Evolutionary conservation across 345 rosid genomes (phyloP).

Genomic region (Geranium rotundifolium): DNA sequence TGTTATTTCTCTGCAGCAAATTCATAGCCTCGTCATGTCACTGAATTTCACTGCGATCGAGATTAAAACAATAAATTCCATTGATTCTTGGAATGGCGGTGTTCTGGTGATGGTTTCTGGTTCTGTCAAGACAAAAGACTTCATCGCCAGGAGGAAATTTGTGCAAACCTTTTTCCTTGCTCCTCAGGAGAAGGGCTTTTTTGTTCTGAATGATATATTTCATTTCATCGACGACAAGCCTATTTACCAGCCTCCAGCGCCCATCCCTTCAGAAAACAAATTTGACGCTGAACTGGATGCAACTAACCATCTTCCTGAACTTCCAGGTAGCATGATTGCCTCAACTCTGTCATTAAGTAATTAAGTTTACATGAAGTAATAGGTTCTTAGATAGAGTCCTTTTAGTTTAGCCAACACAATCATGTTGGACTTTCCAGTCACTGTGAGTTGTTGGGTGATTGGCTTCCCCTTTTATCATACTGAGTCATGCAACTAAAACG

Average conservation of each 20-base stretch:
- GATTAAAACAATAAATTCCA: constrained; percentile 86
- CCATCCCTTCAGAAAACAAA: constrained; percentile 35
- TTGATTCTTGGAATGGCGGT: constrained; percentile 77
- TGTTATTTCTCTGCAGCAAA: constrained; percentile 40
- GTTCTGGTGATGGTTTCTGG: constrained; percentile 81
- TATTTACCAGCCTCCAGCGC: constrained; percentile 38
- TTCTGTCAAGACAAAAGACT: constrained; percentile 65
- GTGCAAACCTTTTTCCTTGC: constrained; percentile 88
- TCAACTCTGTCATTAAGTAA: too few species aligned
- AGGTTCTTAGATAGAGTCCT: too few species aligned
- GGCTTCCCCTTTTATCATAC: too few species aligned
- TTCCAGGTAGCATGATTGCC: constrained; percentile 37
- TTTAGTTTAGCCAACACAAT: too few species aligned
- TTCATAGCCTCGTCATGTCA: constrained; percentile 57
- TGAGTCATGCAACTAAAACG: too few species aligned
- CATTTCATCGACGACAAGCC: constrained; percentile 54
- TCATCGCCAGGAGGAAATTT: constrained; percentile 46
- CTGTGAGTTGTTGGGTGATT: too few species aligned
- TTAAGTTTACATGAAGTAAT: too few species aligned
- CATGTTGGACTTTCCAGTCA: too few species aligned
- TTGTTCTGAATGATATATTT: constrained; percentile 81
- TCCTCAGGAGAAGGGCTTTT: constrained; percentile 92
- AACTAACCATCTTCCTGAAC: constrained; percentile 42
- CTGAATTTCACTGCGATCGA: constrained; percentile 68
- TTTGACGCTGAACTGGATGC: constrained; percentile 36